Percentiles rank a stretch among this genome's conserved stretches.
phyloP scores from a whole-genome alignment of 83 land plant genomes.

The Isoetes engelmannii region DNA sequence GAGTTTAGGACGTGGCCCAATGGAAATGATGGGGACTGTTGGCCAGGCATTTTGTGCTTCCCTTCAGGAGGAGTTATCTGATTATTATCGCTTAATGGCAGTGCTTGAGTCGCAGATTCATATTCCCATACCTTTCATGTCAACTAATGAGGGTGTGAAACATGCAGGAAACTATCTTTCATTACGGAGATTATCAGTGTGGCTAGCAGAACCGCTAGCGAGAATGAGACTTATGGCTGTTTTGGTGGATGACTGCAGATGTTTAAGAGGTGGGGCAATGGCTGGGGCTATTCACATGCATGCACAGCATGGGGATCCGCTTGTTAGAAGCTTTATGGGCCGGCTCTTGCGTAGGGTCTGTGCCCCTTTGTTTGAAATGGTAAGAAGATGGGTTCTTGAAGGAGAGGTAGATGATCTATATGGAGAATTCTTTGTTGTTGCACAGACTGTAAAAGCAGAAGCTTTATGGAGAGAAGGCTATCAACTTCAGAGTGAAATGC shows the following conservation, averaged over 20 bases:
- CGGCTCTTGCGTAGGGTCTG: conserved; percentile 74
- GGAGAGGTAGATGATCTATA: conserved; percentile 90
- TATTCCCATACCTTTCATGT: conserved; percentile 66
- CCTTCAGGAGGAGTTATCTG: conserved; percentile 82
- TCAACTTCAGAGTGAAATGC: conserved; percentile 72
- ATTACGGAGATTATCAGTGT: conserved; percentile 75
- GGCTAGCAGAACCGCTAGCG: conserved; percentile 92
- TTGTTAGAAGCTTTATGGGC: conserved; percentile 80
- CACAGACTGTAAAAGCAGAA: conserved; percentile 91
- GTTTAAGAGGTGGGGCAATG: conserved; percentile 90
- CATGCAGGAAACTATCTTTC: conserved; percentile 67
- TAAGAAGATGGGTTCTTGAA: conserved; percentile 95
- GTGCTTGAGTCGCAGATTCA: conserved; percentile 75
- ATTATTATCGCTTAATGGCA: conserved; percentile 83
- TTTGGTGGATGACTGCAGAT: conserved; percentile 75
- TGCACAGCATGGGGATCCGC: conserved; percentile 90
- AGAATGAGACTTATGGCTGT: conserved; percentile 95
- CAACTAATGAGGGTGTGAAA: conserved; percentile 23
- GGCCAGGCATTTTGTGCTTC: conserved; percentile 97
- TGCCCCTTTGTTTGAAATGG: conserved; percentile 96
- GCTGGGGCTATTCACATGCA: conserved; percentile 93
- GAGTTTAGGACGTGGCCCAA: conserved; percentile 52
- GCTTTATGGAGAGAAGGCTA: conserved; percentile 99
- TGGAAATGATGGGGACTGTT: conserved; percentile 80
- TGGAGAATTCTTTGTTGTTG: conserved; percentile 79